These are phyloP conservation scores for Discostella pseudostelligera DNA, from an alignment of 108 stramenopile genomes.

Conservation along the genomic window DNA sequence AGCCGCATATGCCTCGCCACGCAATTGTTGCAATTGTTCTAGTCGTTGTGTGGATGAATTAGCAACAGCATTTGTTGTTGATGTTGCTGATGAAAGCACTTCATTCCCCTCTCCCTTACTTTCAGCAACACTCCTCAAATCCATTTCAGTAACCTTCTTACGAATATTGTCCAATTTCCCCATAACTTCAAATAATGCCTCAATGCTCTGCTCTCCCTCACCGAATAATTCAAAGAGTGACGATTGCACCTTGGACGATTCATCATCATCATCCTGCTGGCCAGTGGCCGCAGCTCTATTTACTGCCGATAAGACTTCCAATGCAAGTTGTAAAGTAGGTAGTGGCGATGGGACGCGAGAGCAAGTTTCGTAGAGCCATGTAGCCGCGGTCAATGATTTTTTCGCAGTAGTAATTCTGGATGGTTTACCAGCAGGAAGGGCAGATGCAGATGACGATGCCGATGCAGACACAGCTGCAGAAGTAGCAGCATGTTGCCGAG, in stretches of 20 bases:
- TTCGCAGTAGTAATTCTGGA: no score
- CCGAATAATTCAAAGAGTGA: slow-evolving; percentile 37
- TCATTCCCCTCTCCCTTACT: not conserved
- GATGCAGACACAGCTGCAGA: not conserved
- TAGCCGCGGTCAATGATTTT: not conserved
- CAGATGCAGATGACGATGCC: not conserved
- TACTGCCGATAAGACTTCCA: slow-evolving; percentile 21
- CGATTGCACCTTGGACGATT: slow-evolving; percentile 21
- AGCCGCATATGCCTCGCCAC: slow-evolving; percentile 67
- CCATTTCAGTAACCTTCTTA: slow-evolving; percentile 17
- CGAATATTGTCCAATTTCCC: slow-evolving; percentile 3
- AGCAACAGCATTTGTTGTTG: not conserved
- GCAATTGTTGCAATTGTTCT: slow-evolving; percentile 41
- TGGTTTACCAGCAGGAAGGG: no score
- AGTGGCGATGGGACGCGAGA: slow-evolving; percentile 25
- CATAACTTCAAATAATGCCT: slow-evolving; percentile 29
- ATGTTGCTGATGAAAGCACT: not conserved
- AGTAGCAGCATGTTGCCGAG: not conserved
- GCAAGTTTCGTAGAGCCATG: slow-evolving; percentile 28
- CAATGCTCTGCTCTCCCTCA: slow-evolving; percentile 18
- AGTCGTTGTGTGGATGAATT: slow-evolving; percentile 38
- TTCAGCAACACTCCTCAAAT: slow-evolving; percentile 15
- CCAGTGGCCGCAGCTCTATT: not conserved
- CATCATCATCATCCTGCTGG: not conserved
- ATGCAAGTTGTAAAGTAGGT: slow-evolving; percentile 15